These are phyloP conservation scores for Pilatotrama ljubarskyi DNA, from an alignment of 768 basidiomycete genomes.

Conservation along the genomic window DNA sequence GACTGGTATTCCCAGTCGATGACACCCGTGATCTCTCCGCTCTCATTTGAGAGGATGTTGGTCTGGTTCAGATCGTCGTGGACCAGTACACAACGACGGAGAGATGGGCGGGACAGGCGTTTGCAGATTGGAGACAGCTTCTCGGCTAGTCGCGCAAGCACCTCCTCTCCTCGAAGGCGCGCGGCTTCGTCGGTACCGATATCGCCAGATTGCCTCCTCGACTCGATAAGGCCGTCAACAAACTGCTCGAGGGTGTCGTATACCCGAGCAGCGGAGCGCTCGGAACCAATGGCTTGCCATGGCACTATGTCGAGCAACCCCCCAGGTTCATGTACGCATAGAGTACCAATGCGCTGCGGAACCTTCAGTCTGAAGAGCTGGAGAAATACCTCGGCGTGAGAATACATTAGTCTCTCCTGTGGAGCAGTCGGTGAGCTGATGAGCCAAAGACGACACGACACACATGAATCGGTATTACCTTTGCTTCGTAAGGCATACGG, in stretches of 20 bases:
- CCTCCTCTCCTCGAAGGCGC: background rate
- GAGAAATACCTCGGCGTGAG: background rate
- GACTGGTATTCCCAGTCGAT: conserved; percentile 29
- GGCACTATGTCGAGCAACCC: background rate
- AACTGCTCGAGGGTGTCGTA: conserved; percentile 1
- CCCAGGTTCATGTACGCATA: background rate
- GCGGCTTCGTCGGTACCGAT: background rate
- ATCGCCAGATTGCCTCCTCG: background rate
- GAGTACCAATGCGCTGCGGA: conserved; percentile 7
- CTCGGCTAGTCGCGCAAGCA: background rate
- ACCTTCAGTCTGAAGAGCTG: conserved; percentile 2
- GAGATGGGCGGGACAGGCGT: background rate
- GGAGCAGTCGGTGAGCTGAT: no score
- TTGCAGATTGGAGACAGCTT: background rate
- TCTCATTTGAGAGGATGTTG: conserved; percentile 21
- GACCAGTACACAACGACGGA: conserved; percentile 18
- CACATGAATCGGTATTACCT: background rate
- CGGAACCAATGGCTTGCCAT: background rate
- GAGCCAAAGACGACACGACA: background rate
- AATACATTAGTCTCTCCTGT: conserved; percentile 12
- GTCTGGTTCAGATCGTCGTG: conserved; percentile 21
- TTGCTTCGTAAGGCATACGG: background rate
- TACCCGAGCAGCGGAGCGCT: background rate
- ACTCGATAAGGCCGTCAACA: background rate
- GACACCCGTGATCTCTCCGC: conserved; percentile 21